Evolutionary conservation across 2,329 filamentous ascomycete species (phyloP).

Genomic region (Geosmithia flava): DNA sequence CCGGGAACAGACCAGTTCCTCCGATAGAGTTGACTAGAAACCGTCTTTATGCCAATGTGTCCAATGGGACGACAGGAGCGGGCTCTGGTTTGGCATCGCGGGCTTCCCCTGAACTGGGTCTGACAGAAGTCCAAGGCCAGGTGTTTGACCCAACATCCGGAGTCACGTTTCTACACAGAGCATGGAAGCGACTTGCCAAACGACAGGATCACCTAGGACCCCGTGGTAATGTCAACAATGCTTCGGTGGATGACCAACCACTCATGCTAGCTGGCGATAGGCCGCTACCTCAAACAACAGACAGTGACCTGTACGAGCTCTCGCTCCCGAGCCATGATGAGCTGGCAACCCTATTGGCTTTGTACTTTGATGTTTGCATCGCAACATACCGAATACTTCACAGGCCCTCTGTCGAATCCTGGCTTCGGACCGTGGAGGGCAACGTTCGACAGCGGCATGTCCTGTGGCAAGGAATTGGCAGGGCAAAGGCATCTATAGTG

Average conservation of each 20-base stretch:
- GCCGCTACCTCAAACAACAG: conserved; percentile 21
- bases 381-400: conserved; percentile 43
- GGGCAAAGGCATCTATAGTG: conserved; percentile 31
- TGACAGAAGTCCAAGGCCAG: conserved; percentile 37
- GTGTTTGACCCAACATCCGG: conserved; percentile 39
- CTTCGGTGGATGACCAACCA: conserved; percentile 23
- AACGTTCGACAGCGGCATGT: conserved; percentile 20
- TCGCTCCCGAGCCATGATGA: conserved; percentile 23
- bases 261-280: conserved; percentile 37
- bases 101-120: conserved; percentile 29
- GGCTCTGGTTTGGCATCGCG: conserved; percentile 4
- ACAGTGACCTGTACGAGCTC: conserved; percentile 14
- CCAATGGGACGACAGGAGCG: not conserved
- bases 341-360: conserved; percentile 26
- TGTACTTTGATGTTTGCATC: conserved; percentile 43
- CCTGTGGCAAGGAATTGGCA: conserved; percentile 23
- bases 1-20: not conserved
- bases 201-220: conserved; percentile 2
- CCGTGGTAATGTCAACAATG: conserved; percentile 3
- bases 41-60: not conserved
- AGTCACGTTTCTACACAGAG: conserved; percentile 38
- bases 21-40: not conserved
- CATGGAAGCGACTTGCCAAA: conserved; percentile 36
- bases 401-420: conserved; percentile 31
- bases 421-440: conserved; percentile 26